Evolutionary conservation across 495 filamentous ascomycete genomes (phyloP), one percentile per base, ranked within the genome.

Genomic region (Podospora pseudoanserina): DNA sequence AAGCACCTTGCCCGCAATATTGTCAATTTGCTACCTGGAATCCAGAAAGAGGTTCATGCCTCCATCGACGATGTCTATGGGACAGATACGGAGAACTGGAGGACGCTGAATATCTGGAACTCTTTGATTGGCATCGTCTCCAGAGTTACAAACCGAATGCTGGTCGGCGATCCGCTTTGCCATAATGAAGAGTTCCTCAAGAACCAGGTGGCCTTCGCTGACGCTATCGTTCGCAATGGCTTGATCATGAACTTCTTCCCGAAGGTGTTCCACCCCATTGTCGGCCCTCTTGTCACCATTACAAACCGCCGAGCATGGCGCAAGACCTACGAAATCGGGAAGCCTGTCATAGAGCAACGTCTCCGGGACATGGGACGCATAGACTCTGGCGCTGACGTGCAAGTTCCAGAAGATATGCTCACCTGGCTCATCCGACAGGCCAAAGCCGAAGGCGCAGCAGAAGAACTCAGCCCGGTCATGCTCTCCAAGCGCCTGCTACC

Each of bases 401-500:
- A 72, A 15, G 70, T 73, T 1, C 71, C 75, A n/a, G 77, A 80
- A 56, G 72, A 74, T 71, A 69, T 78, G 54, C 56, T 80, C 27
- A 79, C 78, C 18, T 80, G 78, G 78, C 63, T 74, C 26, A 78
- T 80, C 59, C 73, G 75, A 27, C 73, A 76, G 63, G 78, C 78
- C 26, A 49, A 70, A n/a, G 57, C 59, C n/a, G 77, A 79, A 2
- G 71, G 71, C 11, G 68, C 68, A 18, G 30, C 27, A 3, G 39
- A 68, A 19, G 71, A 76, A 53, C 72, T 76, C 18, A 65, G 65
- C 18, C 49, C 73, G 0, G 58, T 64, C 26, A 67, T 70, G 61
- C 68, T 79, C 19, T 75, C 73, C 19, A 75, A 77, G 67, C 76
- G 80, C 16, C 68, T 84, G 2, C 72, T 80, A 9, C 74, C 76